Conservation (phyloP, 257 asterid species). For the Fraxinus americana region DNA sequence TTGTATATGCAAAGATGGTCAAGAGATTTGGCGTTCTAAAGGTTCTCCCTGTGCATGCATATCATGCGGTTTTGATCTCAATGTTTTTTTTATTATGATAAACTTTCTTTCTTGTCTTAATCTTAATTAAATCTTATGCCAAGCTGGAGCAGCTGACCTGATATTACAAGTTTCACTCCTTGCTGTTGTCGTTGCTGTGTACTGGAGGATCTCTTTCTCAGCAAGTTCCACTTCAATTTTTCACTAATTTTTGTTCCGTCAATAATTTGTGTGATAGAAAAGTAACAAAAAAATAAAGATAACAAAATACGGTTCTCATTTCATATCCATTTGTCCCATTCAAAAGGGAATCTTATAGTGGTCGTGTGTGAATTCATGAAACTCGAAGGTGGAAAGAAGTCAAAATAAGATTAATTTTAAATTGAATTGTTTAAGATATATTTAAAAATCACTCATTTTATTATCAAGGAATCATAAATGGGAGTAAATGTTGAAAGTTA, state of each 20-base stretch:
- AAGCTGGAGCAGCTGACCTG: slow-evolving; percentile 98
- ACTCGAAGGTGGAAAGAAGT: no score
- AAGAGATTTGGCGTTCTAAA: slow-evolving; percentile 69
- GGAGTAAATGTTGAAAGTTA: not conserved
- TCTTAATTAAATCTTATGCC: slow-evolving; percentile 33
- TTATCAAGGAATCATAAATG: not conserved
- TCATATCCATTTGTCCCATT: not conserved
- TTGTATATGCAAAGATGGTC: slow-evolving; percentile 81
- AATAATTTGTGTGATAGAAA: not conserved
- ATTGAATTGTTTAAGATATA: no score
- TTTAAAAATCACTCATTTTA: no score
- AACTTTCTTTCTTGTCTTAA: slow-evolving; percentile 8
- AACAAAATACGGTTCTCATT: not conserved
- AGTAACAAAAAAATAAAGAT: not conserved
- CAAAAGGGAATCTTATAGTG: no score
- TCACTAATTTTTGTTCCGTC: slow-evolving; percentile 25
- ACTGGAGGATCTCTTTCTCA: slow-evolving; percentile 79
- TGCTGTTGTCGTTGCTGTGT: slow-evolving; percentile 74
- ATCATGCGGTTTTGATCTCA: slow-evolving; percentile 1
- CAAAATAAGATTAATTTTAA: no score
- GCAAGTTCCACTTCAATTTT: slow-evolving; percentile 61
- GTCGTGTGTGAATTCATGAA: no score
- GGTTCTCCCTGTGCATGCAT: slow-evolving; percentile 41
- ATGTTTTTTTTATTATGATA: slow-evolving; percentile 4
- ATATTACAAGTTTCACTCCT: slow-evolving; percentile 87